Percentiles rank a stretch among this genome's conserved stretches.
Conservation (phyloP, 2,329 filamentous ascomycete species). For the Colletotrichum somersetense region DNA sequence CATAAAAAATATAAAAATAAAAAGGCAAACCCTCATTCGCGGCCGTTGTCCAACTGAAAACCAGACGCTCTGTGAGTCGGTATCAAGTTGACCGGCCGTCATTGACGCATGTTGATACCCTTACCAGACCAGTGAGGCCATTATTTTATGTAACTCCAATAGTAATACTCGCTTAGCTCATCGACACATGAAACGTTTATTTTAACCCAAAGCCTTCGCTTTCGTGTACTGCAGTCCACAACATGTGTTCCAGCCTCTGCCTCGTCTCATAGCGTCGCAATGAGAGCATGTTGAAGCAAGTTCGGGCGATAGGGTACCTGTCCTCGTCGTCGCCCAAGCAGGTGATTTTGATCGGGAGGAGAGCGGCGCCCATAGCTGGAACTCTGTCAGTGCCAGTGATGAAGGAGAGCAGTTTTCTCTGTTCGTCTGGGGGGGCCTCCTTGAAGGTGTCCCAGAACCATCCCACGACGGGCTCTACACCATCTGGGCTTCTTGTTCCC, state of each 20-base stretch:
- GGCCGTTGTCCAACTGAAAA: constrained; percentile 19
- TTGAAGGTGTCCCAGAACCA: constrained; percentile 94
- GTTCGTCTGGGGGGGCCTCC: constrained; percentile 72
- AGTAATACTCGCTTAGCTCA: constrained; percentile 23
- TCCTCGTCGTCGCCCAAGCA: constrained; percentile 81
- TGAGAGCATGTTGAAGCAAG: constrained; percentile 89
- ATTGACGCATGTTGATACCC: constrained; percentile 21
- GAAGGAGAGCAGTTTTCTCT: constrained; percentile 85
- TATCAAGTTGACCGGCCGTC: constrained; percentile 6
- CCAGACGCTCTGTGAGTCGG: constrained; percentile 3
- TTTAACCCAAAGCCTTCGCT: constrained; percentile 95
- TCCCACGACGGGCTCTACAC: constrained; percentile 74
- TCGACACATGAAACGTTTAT: constrained; percentile 54
- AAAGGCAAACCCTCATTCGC: neutral
- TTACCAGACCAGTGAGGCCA: constrained; percentile 9
- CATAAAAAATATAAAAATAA: too few relatives aligned
- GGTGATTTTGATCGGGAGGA: constrained; percentile 79
- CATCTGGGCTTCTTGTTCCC: constrained; percentile 67
- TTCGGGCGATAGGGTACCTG: constrained; percentile 86
- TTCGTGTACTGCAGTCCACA: constrained; percentile 90
- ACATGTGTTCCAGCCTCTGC: constrained; percentile 75
- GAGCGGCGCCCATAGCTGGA: constrained; percentile 87
- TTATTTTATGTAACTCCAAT: constrained; percentile 30
- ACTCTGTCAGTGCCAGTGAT: constrained; percentile 93
- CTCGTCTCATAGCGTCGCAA: constrained; percentile 79